phyloP scores from a whole-genome alignment of 257 asterid genomes.

The Parsonsia alboflavescens region DNA sequence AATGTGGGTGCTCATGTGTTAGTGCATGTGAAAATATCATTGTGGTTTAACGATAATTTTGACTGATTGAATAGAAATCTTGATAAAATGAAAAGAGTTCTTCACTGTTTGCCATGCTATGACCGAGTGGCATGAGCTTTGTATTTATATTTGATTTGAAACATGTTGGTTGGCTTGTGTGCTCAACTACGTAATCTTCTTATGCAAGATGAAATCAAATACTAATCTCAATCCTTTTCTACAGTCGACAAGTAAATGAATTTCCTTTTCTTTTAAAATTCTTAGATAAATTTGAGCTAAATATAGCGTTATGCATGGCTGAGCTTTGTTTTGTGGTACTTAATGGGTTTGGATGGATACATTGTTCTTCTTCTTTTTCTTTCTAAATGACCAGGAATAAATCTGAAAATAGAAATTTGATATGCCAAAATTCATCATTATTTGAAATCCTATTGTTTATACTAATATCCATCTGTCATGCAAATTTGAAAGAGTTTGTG shows the following conservation, averaged over 20 bases:
- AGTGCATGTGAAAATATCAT: constrained; percentile 24
- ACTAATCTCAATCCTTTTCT: neutral
- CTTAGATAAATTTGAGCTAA: neutral
- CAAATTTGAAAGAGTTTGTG: neutral
- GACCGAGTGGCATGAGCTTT: constrained; percentile 37
- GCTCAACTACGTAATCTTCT: constrained; percentile 30
- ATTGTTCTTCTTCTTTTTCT: too few relatives aligned
- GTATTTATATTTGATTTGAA: constrained; percentile 35
- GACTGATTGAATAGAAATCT: constrained; percentile 22
- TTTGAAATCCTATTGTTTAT: neutral
- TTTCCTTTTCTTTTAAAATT: neutral
- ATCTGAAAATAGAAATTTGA: neutral
- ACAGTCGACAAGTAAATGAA: neutral
- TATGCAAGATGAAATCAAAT: constrained; percentile 5
- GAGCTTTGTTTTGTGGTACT: neutral
- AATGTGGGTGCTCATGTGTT: constrained; percentile 26
- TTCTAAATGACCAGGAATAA: neutral
- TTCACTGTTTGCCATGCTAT: constrained; percentile 26
- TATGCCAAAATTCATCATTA: neutral
- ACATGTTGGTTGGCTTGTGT: constrained; percentile 42
- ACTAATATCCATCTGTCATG: neutral
- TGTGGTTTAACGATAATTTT: constrained; percentile 11
- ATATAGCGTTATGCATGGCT: neutral
- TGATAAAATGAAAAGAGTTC: constrained; percentile 29
- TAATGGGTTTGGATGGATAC: neutral